Conservation (phyloP, 2,329 filamentous ascomycete genomes). For the Colletotrichum tofieldiae region DNA sequence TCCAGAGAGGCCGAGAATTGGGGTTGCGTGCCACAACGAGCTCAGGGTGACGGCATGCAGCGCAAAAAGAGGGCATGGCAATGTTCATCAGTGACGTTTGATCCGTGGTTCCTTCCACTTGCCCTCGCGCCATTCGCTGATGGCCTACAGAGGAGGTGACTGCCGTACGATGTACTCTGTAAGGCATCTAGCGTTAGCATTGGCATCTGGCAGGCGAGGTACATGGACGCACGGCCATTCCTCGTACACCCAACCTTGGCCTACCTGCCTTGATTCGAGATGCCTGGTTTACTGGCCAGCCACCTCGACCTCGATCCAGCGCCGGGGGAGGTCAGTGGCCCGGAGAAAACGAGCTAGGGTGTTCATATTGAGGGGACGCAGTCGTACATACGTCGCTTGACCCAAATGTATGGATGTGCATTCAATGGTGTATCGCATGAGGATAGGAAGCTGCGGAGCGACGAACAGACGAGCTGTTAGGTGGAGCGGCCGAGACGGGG, state of each 20-base stretch:
- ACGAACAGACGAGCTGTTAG: background rate
- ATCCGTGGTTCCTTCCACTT: background rate
- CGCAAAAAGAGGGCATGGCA: constrained; percentile 7
- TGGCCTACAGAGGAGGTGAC: background rate
- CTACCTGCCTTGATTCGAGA: background rate
- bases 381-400: background rate
- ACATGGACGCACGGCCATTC: background rate
- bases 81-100: constrained; percentile 15
- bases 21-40: constrained; percentile 12
- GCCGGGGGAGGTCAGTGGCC: background rate
- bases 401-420: background rate
- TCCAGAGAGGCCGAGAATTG: constrained; percentile 13
- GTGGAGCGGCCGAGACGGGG: background rate
- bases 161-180: background rate
- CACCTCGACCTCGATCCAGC: background rate
- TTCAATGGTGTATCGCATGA: background rate
- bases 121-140: constrained; percentile 3
- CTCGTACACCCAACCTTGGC: background rate
- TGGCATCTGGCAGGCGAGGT: background rate
- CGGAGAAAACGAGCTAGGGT: background rate
- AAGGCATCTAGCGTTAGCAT: background rate
- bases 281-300: background rate
- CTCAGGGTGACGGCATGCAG: constrained; percentile 22
- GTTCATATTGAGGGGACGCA: background rate
- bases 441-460: background rate